Evolutionary conservation across 345 rosid genomes (phyloP), one percentile per base, ranked within the genome.

Genomic region (Lepidium didymum): DNA sequence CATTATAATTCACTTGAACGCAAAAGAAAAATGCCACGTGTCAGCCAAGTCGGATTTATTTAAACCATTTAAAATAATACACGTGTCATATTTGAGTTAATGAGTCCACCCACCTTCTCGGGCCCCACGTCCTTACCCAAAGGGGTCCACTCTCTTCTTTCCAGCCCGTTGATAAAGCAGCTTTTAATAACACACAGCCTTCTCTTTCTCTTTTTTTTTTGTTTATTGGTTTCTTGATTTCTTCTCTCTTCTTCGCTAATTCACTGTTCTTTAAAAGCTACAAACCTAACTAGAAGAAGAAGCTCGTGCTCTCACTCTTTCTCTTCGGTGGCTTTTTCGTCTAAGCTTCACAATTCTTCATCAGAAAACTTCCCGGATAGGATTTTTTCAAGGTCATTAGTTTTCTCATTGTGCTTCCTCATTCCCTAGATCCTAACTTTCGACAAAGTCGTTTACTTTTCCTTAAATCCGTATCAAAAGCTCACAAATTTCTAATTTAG

Each of bases 91-190:
- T 3, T 2, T 6, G 43, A 51, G 7, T 74, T 57, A 66, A 73
- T 66, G 77, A 73, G 16, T 59, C 56, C 68, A 67, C 62, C 77
- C 50, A 67, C 73, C 43, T 59, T 51, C 43, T 67, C 68, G 63
- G 77, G 77, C 56, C 77, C 77, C 73, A 74, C 62, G 50, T 65
- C 29, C 62, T 34, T 61, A 27, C n/a, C 8, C 0, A 3, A 0
- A 5, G 68, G 75, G 69, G 37, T 53, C 75, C n/a, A n/a, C n/a
- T n/a, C n/a, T n/a, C n/a, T n/a, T n/a, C n/a, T n/a, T n/a, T n/a
- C n/a, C 77, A 73, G 62, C 77, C 65, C 77, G 72, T 66, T 67
- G 72, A 73, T 67, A 67, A 67, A 46, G 67, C 77, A 56, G 70
- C 66, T 66, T 73, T 73, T 67, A 64, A 66, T 58, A 58, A 63